Evolutionary conservation across 768 basidiomycete genomes (phyloP).

Genomic region (Russula virescens): DNA sequence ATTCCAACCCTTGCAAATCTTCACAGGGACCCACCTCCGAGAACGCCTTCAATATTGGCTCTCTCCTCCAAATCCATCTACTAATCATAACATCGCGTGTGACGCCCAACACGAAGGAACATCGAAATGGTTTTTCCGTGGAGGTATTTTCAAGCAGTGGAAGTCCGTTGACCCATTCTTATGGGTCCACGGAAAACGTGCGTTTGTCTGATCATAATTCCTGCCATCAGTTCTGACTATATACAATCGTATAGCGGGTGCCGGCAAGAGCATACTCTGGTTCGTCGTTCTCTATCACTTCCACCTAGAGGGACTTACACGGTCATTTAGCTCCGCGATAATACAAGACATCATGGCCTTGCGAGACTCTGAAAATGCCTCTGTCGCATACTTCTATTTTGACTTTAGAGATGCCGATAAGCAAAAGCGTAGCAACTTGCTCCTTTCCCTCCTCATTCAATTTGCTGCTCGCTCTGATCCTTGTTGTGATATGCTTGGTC

Average conservation of each 20-base stretch:
- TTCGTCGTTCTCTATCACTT: background rate
- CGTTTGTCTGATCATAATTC: background rate
- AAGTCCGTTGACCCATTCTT: background rate
- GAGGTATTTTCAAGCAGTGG: background rate
- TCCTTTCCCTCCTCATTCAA: slow-evolving; percentile 8
- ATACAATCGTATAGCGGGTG: background rate
- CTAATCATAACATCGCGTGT: background rate
- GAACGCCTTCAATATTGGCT: background rate
- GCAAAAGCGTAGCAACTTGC: background rate
- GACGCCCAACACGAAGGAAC: background rate
- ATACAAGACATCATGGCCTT: background rate
- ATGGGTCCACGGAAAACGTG: slow-evolving; percentile 1
- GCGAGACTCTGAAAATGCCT: background rate
- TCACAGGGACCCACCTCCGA: background rate
- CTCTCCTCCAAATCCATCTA: background rate
- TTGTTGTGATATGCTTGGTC: background rate
- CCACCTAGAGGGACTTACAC: background rate
- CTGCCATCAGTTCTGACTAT: too few species aligned
- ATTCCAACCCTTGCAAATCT: too few species aligned
- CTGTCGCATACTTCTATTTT: slow-evolving; percentile 6
- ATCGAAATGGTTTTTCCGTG: background rate
- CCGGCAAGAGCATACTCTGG: slow-evolving; percentile 8
- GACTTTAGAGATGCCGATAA: slow-evolving; percentile 4
- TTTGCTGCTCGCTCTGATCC: background rate
- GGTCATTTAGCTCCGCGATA: background rate